These are phyloP conservation scores for Kodamaea kaohsiungensis DNA, from an alignment of 805 yeast species.

Conservation along the genomic window DNA sequence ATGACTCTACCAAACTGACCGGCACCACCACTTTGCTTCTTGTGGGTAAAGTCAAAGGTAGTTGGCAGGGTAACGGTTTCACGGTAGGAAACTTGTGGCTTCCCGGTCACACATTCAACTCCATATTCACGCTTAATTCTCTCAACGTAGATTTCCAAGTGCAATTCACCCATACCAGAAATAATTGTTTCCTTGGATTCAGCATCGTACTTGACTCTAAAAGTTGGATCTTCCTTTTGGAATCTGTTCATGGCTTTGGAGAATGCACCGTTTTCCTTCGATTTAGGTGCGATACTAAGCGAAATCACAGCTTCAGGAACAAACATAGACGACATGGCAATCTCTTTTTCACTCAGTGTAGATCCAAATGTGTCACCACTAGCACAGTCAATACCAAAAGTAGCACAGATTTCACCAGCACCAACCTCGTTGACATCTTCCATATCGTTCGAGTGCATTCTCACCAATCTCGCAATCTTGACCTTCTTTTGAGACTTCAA, in stretches of 20 bases:
- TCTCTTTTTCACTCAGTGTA: constrained; percentile 58
- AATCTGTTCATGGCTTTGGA: constrained; percentile 96
- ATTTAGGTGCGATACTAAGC: constrained; percentile 81
- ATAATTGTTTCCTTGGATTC: constrained; percentile 94
- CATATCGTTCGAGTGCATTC: constrained; percentile 99
- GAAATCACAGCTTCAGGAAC: constrained; percentile 99
- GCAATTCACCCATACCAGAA: constrained; percentile 98
- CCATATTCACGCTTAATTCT: constrained; percentile 97
- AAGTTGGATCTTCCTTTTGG: constrained; percentile 99
- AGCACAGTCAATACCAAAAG: constrained; percentile 98
- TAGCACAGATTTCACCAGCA: constrained; percentile 99
- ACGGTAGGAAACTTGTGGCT: constrained; percentile 97
- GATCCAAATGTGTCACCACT: constrained; percentile 98
- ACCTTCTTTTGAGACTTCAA: constrained; percentile 91
- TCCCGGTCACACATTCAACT: constrained; percentile 92
- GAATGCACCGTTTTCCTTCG: constrained; percentile 83
- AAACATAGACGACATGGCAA: constrained; percentile 96
- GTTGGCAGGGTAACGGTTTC: constrained; percentile 79
- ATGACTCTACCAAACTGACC: constrained; percentile 98
- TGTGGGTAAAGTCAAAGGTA: constrained; percentile 90
- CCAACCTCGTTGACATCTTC: constrained; percentile 95
- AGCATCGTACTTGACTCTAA: constrained; percentile 84
- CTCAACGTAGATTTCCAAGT: constrained; percentile 95
- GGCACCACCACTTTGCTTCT: constrained; percentile 99
- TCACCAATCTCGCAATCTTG: constrained; percentile 83